A percentile compares a stretch with the other conserved stretches of the same genome.
phyloP scores from a whole-genome alignment of 108 stramenopile species.

The Cyclotella sp. region DNA sequence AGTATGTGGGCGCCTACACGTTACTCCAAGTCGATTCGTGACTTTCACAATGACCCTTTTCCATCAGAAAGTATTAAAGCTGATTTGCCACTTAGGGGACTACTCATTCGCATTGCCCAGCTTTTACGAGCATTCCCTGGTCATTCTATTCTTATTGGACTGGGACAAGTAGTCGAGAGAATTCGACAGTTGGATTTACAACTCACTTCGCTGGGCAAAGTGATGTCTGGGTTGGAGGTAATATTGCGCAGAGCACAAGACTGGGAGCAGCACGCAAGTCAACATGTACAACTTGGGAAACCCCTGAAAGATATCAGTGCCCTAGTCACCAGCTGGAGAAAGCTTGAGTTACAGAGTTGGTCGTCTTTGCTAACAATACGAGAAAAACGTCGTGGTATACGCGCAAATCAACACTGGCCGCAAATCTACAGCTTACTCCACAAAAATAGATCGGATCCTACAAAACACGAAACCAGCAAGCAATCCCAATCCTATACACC shows the following conservation, averaged over 20 bases:
- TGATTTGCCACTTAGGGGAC: conserved; percentile 60
- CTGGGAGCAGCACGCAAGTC: conserved; percentile 96
- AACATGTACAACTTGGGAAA: conserved; percentile 75
- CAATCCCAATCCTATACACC: background rate
- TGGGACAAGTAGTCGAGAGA: conserved; percentile 76
- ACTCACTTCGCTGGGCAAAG: conserved; percentile 81
- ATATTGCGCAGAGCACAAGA: conserved; percentile 92
- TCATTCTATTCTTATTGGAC: conserved; percentile 82
- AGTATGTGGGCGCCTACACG: conserved; percentile 23
- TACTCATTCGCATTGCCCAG: conserved; percentile 75
- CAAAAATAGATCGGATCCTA: conserved; percentile 11
- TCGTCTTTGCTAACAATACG: conserved; percentile 62
- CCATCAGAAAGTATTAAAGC: conserved; percentile 75
- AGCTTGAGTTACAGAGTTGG: conserved; percentile 95
- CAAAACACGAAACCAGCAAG: background rate
- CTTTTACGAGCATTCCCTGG: conserved; percentile 91
- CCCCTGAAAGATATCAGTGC: conserved; percentile 71
- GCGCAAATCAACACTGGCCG: conserved; percentile 67
- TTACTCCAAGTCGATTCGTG: conserved; percentile 19
- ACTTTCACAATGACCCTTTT: conserved; percentile 87
- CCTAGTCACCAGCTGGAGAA: conserved; percentile 92
- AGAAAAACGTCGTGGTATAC: conserved; percentile 52
- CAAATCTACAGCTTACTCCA: conserved; percentile 61
- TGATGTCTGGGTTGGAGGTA: conserved; percentile 92
- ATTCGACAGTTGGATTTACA: conserved; percentile 71